A percentile compares a stretch with the other conserved stretches of the same genome.
These are phyloP conservation scores for Epichloe brachyelytri DNA, from an alignment of 2,329 filamentous ascomycete species.

Conservation along the genomic window DNA sequence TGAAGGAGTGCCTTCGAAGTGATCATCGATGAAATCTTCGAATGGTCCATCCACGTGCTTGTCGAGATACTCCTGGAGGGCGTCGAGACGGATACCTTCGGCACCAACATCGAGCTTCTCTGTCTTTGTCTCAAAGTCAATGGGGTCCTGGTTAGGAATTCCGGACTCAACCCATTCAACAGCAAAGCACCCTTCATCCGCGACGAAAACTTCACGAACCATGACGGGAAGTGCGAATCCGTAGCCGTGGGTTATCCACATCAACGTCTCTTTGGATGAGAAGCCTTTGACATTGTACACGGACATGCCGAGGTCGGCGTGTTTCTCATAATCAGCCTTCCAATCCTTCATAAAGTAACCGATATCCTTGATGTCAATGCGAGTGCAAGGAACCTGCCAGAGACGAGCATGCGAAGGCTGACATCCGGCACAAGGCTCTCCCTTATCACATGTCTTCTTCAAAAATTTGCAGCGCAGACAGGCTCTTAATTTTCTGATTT, in stretches of 20 bases:
- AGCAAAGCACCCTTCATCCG: conserved; percentile 83
- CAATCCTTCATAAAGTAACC: conserved; percentile 99
- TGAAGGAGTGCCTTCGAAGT: conserved; percentile 90
- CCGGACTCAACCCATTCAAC: conserved; percentile 86
- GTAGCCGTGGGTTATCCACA: conserved; percentile 95
- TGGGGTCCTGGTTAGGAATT: conserved; percentile 53
- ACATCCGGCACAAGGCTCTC: conserved; percentile 88
- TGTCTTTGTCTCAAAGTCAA: conserved; percentile 75
- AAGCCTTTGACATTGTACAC: conserved; percentile 92
- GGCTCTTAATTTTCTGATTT: conserved; percentile 88
- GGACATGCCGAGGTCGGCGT: conserved; percentile 75
- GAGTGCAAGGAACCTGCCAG: conserved; percentile 95
- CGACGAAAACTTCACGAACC: conserved; percentile 85
- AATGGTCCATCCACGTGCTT: conserved; percentile 88
- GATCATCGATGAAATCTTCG: conserved; percentile 87
- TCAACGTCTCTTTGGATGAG: conserved; percentile 49
- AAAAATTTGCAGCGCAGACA: conserved; percentile 96
- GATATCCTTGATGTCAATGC: conserved; percentile 97
- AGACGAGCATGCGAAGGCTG: conserved; percentile 89
- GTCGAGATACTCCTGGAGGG: conserved; percentile 85
- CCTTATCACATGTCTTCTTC: conserved; percentile 98
- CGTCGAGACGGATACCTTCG: conserved; percentile 69
- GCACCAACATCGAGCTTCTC: conserved; percentile 80
- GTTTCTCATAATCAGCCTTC: conserved; percentile 92
- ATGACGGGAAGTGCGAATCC: conserved; percentile 86